Base-by-base conservation (phyloP, 2,329 filamentous ascomycete genomes). In the Paracoccidioides lutzii region DNA sequence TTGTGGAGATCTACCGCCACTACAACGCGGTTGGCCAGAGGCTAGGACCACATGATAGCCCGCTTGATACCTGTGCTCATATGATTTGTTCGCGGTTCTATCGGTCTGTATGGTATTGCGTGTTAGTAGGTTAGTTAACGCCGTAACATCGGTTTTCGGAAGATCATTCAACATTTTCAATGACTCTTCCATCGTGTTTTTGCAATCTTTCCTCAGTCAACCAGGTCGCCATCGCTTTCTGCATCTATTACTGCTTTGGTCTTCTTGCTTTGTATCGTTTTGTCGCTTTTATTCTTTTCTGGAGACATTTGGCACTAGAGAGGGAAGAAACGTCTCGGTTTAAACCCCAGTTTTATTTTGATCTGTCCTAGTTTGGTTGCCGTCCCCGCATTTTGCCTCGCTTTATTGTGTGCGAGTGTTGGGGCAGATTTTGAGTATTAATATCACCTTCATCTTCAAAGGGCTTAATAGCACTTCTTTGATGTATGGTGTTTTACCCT, bases 311-410 rank as follows among this genome's bases (percentile, higher is more conserved):
- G 35, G 22, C 35, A 40, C 9, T 52, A 14, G 37, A 30, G 15
- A 33, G 22, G 30, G 7, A 42, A n/a, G 14, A 30, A 8, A n/a
- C 12, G 3, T 32, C 49, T 42, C 38, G 10, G 9, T 14, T 32
- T 42, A 32, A 28, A 51, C 41, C 15, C 22, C 38, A 12, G 12
- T 32, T 52, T 42, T 15, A 52, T 52, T 52, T 52, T n/a, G 7
- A 52, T 52, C 28, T 41, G 49, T 42, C 49, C 49, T 52, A 33
- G 38, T 30, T 15, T 42, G 5, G 14, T 52, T 52, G 41, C 5
- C 49, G 30, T 52, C 49, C 49, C 49, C 49, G 49, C 49, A 52
- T 42, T 46, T 46, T 33, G 22, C 37, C 49, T 52, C 38, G 38
- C 49, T 52, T 41, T 30, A 10, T 9, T 41, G 38, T 52, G 37